These are phyloP conservation scores for Phylloporus sp. DNA, from an alignment of 768 basidiomycete species.

Conservation along the genomic window DNA sequence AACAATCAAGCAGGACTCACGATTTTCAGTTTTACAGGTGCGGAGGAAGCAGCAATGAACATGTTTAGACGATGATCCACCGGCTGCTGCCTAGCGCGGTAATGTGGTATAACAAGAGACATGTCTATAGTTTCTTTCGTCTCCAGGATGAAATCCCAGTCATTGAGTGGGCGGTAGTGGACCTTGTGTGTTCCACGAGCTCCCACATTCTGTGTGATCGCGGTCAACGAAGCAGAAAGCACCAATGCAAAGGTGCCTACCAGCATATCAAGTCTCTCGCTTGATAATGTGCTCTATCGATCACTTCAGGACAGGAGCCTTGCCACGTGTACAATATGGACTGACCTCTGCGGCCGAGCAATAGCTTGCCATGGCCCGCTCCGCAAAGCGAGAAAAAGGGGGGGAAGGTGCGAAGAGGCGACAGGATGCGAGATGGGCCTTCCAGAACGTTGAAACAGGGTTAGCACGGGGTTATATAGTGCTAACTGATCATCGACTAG, in stretches of 20 bases:
- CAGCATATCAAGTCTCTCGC: conserved; percentile 13
- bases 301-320: conserved; percentile 5
- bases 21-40: conserved; percentile 64
- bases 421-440: background rate
- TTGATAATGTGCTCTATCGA: conserved; percentile 22
- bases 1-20: conserved; percentile 40
- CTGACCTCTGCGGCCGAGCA: conserved; percentile 30
- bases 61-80: conserved; percentile 67
- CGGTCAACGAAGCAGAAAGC: background rate
- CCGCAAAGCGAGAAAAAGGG: background rate
- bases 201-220: conserved; percentile 22
- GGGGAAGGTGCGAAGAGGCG: background rate
- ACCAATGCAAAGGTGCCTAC: conserved; percentile 5
- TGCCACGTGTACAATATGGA: background rate
- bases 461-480: conserved; percentile 15
- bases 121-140: conserved; percentile 52
- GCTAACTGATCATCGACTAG: conserved; percentile 9
- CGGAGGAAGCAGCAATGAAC: conserved; percentile 49
- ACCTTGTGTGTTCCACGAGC: conserved; percentile 55
- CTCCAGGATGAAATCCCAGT: conserved; percentile 66
- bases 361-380: conserved; percentile 19
- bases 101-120: conserved; percentile 69
- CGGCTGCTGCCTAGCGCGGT: conserved; percentile 71
- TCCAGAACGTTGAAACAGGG: conserved; percentile 3
- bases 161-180: conserved; percentile 53